Evolutionary conservation across 306 rosid genomes (phyloP).

Genomic region (Begonia masoniana): DNA sequence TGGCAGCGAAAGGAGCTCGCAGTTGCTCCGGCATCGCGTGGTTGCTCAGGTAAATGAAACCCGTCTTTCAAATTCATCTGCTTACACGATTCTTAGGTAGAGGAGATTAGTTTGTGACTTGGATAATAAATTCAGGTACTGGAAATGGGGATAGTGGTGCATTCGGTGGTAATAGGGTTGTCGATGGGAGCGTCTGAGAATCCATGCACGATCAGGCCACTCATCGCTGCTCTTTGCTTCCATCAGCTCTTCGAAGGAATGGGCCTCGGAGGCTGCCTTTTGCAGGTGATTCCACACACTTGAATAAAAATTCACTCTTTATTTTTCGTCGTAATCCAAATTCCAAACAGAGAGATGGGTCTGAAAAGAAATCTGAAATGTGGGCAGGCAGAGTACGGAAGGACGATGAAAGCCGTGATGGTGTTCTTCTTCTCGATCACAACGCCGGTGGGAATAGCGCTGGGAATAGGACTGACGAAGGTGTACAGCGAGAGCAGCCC

Average conservation of each 20-base stretch:
- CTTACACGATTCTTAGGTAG: too few species aligned
- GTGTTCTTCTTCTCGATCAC: slow-evolving; percentile 49
- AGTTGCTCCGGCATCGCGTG: slow-evolving; percentile 31
- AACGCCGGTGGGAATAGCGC: slow-evolving; percentile 51
- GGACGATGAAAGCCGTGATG: slow-evolving; percentile 26
- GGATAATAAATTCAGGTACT: slow-evolving; percentile 26
- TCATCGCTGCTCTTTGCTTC: slow-evolving; percentile 61
- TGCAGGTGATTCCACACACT: slow-evolving; percentile 32
- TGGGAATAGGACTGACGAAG: slow-evolving; percentile 44
- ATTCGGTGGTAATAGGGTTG: slow-evolving; percentile 68
- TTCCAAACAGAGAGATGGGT: not conserved
- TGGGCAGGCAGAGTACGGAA: slow-evolving; percentile 43
- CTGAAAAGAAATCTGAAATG: too few species aligned
- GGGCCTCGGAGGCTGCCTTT: slow-evolving; percentile 60
- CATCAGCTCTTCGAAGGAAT: slow-evolving; percentile 72
- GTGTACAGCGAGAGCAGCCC: slow-evolving; percentile 39
- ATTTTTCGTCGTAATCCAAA: not conserved
- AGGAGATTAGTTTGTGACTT: not conserved
- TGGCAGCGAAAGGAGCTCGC: not conserved
- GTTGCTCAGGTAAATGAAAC: slow-evolving; percentile 27
- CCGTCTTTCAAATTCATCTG: not conserved
- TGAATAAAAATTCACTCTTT: not conserved
- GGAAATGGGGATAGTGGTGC: slow-evolving; percentile 62
- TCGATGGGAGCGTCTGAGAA: slow-evolving; percentile 60
- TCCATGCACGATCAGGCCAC: slow-evolving; percentile 57